Evolutionary conservation across 768 basidiomycete species (phyloP).

Genomic region (Rhizopogon salebrosus): DNA sequence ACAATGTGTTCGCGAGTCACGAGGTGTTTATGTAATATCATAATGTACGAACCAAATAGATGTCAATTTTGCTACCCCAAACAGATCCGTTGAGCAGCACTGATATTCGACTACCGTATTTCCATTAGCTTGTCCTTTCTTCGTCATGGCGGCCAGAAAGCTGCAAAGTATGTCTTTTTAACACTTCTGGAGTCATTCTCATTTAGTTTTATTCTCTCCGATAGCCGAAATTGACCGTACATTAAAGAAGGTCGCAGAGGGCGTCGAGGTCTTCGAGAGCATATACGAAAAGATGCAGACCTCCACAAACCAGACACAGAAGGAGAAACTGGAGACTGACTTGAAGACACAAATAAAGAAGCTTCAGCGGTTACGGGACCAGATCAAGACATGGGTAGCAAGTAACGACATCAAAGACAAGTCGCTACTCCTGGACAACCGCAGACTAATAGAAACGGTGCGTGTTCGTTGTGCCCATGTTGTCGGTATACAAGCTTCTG

Average conservation of each 20-base stretch:
- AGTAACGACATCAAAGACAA: constrained; percentile 99
- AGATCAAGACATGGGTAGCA: constrained; percentile 94
- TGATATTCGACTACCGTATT: constrained; percentile 5
- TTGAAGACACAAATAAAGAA: constrained; percentile 99
- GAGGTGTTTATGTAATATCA: constrained; percentile 19
- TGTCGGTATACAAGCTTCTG: background rate
- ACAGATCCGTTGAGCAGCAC: constrained; percentile 1
- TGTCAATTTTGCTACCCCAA: constrained; percentile 4
- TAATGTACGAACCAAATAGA: constrained; percentile 1
- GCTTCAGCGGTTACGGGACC: constrained; percentile 76
- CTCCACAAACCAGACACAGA: constrained; percentile 94
- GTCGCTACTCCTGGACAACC: constrained; percentile 83
- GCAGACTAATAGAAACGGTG: constrained; percentile 95
- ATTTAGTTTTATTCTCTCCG: background rate
- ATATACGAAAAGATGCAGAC: constrained; percentile 99
- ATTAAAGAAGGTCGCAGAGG: constrained; percentile 93
- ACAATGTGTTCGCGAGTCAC: no score
- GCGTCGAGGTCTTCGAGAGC: constrained; percentile 90
- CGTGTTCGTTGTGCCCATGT: constrained; percentile 23
- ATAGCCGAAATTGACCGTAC: constrained; percentile 98
- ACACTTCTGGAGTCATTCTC: no score
- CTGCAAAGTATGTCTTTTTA: constrained; percentile 61
- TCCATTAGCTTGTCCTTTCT: constrained; percentile 13
- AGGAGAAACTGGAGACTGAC: constrained; percentile 95
- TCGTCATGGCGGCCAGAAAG: constrained; percentile 83